Base-by-base conservation (phyloP, 1,284 basidiomycete genomes). In the Spongiforma sp. region DNA sequence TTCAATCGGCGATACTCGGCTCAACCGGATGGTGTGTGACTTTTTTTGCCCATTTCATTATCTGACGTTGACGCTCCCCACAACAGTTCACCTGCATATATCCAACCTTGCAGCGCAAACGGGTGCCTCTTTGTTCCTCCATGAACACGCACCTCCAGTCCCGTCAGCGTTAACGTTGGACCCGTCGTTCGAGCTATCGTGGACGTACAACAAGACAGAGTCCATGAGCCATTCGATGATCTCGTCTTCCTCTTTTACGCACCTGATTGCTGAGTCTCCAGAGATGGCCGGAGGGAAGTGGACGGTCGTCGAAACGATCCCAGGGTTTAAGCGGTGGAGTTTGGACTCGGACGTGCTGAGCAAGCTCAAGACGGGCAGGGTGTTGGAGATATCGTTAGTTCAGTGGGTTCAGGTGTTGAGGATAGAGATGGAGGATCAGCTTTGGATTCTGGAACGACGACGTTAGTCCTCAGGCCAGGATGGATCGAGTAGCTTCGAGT, bases 41-140 rank as follows among this genome's bases (percentile, higher is more conserved):
- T 53, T 12, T 48, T 43, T 59, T 28, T 43, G 5, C 43, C 11
- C 15, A 39, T 4, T 52, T 55, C 37, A 28, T 32, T 37, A 15
- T 26, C n/a, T 30, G 6, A 56, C 62, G 34, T 62, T 62, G 28
- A 57, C n/a, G n/a, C n/a, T 62, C 46, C 26, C 41, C 21, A 33
- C 36, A 14, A 17, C 57, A 82, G 86, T 86, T 52, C 85, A 89
- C 64, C 84, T 94, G 4, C 93, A 96, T 74, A 87, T 96, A 59
- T 90, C 87, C 65, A 93, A 95, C 68, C 84, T 93, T 34, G 91
- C 94, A 2, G 90, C 94, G 1, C 96, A 98, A 80, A 96, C 93
- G 0, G 96, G 97, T 12, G 93, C 94, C 6, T 93, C 93, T 0
- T 86, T 96, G 54, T 98, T 98, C 82, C 88, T 93, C 9, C 93